Evolutionary conservation across 2,329 filamentous ascomycete genomes (phyloP).

Genomic region (Zymoseptoria crescenta): DNA sequence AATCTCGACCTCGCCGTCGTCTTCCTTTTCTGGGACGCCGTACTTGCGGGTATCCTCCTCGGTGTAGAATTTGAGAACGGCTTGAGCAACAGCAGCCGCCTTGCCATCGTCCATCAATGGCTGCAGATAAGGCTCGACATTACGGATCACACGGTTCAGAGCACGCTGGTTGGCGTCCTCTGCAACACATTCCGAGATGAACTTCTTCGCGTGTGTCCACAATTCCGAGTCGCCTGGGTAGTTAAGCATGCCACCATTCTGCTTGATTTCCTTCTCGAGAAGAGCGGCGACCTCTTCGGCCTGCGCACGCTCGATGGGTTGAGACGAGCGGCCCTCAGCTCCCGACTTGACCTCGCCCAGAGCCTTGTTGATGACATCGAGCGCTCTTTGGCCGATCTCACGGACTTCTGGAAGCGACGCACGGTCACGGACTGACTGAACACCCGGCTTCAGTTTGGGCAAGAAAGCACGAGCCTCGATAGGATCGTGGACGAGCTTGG

Average conservation of each 20-base stretch:
- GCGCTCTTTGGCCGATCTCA: slow-evolving; percentile 73
- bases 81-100: slow-evolving; percentile 59
- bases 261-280: slow-evolving; percentile 68
- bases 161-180: slow-evolving; percentile 82
- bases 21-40: slow-evolving; percentile 74
- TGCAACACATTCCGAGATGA: slow-evolving; percentile 75
- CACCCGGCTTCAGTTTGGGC: slow-evolving; percentile 87
- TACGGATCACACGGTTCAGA: slow-evolving; percentile 60
- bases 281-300: slow-evolving; percentile 66
- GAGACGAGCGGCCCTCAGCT: slow-evolving; percentile 38
- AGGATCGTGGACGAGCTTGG: slow-evolving; percentile 92
- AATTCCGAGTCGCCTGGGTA: slow-evolving; percentile 54
- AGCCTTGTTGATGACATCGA: slow-evolving; percentile 84
- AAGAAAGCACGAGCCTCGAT: slow-evolving; percentile 91
- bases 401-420: slow-evolving; percentile 92
- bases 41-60: slow-evolving; percentile 82
- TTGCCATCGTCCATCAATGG: slow-evolving; percentile 57
- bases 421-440: slow-evolving; percentile 77
- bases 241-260: slow-evolving; percentile 54
- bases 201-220: slow-evolving; percentile 61
- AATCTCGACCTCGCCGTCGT: slow-evolving; percentile 89
- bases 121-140: slow-evolving; percentile 68
- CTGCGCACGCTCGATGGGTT: slow-evolving; percentile 56
- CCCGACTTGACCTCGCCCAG: slow-evolving; percentile 60
- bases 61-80: slow-evolving; percentile 69